Percentiles rank a stretch among this genome's conserved stretches.
Conservation (phyloP, 768 basidiomycete genomes). For the Mycena galericulata region DNA sequence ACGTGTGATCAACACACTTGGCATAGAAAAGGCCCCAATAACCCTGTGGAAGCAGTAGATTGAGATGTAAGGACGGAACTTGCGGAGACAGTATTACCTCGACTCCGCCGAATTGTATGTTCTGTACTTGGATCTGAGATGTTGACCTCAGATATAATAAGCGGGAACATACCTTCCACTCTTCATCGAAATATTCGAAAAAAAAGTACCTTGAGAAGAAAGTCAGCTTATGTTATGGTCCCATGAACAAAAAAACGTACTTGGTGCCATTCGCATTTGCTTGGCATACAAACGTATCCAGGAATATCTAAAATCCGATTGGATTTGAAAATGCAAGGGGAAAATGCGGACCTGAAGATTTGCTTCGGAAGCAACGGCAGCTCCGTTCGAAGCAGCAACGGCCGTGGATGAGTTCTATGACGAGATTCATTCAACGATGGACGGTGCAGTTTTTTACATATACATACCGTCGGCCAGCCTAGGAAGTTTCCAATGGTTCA, state of each 20-base stretch:
- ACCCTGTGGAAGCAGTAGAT: slow-evolving; percentile 43
- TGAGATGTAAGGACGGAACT: background rate
- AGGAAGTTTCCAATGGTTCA: background rate
- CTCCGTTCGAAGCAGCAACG: slow-evolving; percentile 73
- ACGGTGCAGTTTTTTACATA: slow-evolving; percentile 2
- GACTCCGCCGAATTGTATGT: slow-evolving; percentile 67
- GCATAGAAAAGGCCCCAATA: slow-evolving; percentile 78
- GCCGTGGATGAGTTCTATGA: slow-evolving; percentile 69
- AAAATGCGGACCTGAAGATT: slow-evolving; percentile 65
- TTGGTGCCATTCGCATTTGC: slow-evolving; percentile 84
- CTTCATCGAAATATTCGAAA: slow-evolving; percentile 76
- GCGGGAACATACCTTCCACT: slow-evolving; percentile 73
- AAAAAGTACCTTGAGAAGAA: slow-evolving; percentile 74
- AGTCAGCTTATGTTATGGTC: background rate
- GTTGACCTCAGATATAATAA: background rate
- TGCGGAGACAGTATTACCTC: slow-evolving; percentile 4
- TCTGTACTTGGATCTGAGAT: slow-evolving; percentile 48
- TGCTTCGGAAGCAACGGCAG: slow-evolving; percentile 67
- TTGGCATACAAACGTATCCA: slow-evolving; percentile 89
- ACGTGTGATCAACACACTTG: slow-evolving; percentile 53
- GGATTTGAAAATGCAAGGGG: background rate
- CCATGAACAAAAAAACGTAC: slow-evolving; percentile 80
- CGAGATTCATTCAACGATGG: background rate
- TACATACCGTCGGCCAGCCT: slow-evolving; percentile 79
- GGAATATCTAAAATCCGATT: slow-evolving; percentile 66